Evolutionary conservation across 148 eudicot genomes (phyloP).

Genomic region (Persicaria tinctoria): DNA sequence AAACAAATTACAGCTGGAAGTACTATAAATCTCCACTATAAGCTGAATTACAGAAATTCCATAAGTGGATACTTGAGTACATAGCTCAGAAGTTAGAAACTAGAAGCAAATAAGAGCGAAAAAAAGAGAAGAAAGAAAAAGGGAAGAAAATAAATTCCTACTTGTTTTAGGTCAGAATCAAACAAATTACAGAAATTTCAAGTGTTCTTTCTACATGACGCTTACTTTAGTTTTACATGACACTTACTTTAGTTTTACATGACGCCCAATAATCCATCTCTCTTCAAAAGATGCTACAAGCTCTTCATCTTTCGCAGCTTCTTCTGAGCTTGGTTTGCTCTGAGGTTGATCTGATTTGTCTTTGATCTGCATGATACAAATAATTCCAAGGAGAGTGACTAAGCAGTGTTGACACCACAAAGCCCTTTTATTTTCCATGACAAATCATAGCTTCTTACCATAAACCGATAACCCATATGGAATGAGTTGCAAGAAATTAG

Average conservation of each 20-base stretch:
- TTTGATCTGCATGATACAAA: too few relatives aligned
- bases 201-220: too few relatives aligned
- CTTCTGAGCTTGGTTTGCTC: too few relatives aligned
- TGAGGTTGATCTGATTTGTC: too few relatives aligned
- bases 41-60: constrained; percentile 36
- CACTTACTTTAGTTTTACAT: too few relatives aligned
- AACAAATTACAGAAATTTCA: constrained; percentile 17
- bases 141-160: constrained; percentile 16
- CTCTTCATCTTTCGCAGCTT: too few relatives aligned
- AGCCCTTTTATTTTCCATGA: not conserved
- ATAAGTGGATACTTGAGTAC: not conserved
- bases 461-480: not conserved
- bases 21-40: not conserved
- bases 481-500: not conserved
- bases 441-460: not conserved
- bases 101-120: not conserved
- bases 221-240: too few relatives aligned
- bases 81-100: not conserved
- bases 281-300: too few relatives aligned
- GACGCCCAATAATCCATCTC: too few relatives aligned
- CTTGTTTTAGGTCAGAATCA: constrained; percentile 95
- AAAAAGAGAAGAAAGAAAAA: not conserved
- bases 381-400: too few relatives aligned
- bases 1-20: not conserved
- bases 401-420: not conserved